Conservation (phyloP, 2,329 filamentous ascomycete genomes). For the Nectriaceae sp. region DNA sequence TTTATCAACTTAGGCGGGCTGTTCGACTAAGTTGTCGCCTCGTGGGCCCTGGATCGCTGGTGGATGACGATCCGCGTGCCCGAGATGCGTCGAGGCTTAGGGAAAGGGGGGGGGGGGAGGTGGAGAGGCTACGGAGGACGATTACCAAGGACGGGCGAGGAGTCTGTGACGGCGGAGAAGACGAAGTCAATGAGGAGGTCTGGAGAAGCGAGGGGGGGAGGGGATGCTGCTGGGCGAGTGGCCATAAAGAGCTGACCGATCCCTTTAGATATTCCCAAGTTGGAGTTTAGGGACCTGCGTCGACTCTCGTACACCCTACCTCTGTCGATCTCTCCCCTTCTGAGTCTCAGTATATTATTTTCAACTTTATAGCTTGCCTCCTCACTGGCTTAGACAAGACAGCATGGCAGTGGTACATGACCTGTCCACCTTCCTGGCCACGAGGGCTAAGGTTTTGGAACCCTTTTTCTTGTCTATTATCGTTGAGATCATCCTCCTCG, state of each 20-base stretch:
- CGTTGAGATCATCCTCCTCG: constrained; percentile 13
- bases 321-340: not conserved
- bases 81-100: not conserved
- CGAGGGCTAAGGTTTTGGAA: constrained; percentile 1
- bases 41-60: not conserved
- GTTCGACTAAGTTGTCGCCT: not conserved
- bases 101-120: not conserved
- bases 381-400: not conserved
- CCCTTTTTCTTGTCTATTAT: constrained; percentile 8
- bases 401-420: not conserved
- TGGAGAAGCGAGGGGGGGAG: not conserved
- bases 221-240: not conserved
- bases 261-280: not conserved
- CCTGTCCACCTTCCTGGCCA: not conserved
- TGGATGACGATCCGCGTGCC: not conserved
- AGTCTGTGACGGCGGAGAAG: not conserved
- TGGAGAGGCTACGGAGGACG: not conserved
- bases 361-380: not conserved
- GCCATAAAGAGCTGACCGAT: not conserved
- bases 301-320: not conserved
- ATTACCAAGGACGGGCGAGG: not conserved
- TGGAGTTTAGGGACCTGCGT: not conserved
- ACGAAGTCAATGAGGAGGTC: not conserved
- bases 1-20: not conserved
- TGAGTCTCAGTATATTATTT: not conserved